Percentiles rank a stretch among this genome's conserved stretches.
These are phyloP conservation scores for Dictyostelium firmibasis DNA, from an alignment of 78 protist species.

Conservation along the genomic window DNA sequence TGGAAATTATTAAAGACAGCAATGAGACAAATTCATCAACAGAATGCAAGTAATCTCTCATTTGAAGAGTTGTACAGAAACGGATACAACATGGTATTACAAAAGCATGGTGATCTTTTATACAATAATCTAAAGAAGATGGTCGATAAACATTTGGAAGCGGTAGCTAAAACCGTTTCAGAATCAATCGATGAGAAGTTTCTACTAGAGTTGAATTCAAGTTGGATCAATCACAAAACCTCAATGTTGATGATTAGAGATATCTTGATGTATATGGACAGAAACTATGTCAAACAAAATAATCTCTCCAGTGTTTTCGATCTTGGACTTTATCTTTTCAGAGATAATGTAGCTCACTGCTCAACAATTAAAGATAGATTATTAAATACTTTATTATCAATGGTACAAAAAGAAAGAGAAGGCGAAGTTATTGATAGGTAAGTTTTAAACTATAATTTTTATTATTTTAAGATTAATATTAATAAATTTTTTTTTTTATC, in stretches of 20 bases:
- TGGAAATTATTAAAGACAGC: conserved; percentile 88
- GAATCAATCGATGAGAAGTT: conserved; percentile 75
- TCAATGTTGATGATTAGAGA: conserved; percentile 93
- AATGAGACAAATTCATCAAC: conserved; percentile 83
- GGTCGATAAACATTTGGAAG: conserved; percentile 77
- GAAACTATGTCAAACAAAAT: conserved; percentile 81
- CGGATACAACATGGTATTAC: conserved; percentile 94
- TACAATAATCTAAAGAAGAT: conserved; percentile 84
- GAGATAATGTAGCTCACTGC: conserved; percentile 77
- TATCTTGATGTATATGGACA: conserved; percentile 96
- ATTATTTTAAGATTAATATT: not conserved
- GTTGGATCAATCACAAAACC: conserved; percentile 89
- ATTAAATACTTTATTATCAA: conserved; percentile 58
- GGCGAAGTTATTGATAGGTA: conserved; percentile 86
- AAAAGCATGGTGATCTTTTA: conserved; percentile 89
- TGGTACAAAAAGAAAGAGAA: conserved; percentile 84
- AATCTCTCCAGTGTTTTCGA: conserved; percentile 85
- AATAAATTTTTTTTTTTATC: not conserved
- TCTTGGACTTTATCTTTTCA: conserved; percentile 84
- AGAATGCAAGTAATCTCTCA: conserved; percentile 90
- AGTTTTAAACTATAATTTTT: not conserved
- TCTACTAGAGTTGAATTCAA: conserved; percentile 42
- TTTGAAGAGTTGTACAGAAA: conserved; percentile 94
- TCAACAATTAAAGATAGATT: conserved; percentile 77
- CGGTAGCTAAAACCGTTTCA: conserved; percentile 47